These are phyloP conservation scores for Petasospora fabianii DNA, from an alignment of 1,139 yeast genomes.

Conservation along the genomic window DNA sequence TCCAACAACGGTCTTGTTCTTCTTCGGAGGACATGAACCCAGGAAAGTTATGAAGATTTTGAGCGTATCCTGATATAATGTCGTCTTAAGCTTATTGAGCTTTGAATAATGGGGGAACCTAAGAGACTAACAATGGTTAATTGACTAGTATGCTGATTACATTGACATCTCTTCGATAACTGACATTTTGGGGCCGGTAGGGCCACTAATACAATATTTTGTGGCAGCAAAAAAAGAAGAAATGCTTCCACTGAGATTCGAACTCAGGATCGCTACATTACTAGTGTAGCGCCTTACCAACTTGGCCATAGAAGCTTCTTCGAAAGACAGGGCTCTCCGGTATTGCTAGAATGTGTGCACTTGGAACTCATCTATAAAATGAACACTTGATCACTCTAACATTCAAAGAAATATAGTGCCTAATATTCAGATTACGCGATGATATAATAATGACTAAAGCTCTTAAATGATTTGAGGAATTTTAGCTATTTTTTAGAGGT, in stretches of 20 bases:
- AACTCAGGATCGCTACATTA: conserved; percentile 40
- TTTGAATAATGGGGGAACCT: too few species aligned
- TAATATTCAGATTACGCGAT: too few species aligned
- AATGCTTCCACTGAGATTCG: conserved; percentile 38
- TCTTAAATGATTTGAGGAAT: too few species aligned
- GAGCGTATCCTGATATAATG: not conserved
- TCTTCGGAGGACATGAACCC: conserved; percentile 2
- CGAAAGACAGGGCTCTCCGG: not conserved
- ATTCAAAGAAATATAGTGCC: too few species aligned
- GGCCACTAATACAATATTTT: not conserved
- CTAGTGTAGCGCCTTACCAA: conserved; percentile 42
- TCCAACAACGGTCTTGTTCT: conserved; percentile 36
- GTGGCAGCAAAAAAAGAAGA: conserved; percentile 14
- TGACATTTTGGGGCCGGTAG: not conserved
- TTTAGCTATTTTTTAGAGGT: too few species aligned
- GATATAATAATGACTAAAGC: too few species aligned
- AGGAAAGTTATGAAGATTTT: not conserved
- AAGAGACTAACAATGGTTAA: not conserved
- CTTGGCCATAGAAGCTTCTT: conserved; percentile 42
- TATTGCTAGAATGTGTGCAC: not conserved
- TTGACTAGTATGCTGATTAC: too few species aligned
- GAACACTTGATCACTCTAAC: too few species aligned
- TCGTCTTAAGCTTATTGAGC: too few species aligned
- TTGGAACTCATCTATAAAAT: too few species aligned
- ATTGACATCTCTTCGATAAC: too few species aligned